Evolutionary conservation across 2,329 filamentous ascomycete genomes (phyloP).

Genomic region (Aspergillus amoenus): DNA sequence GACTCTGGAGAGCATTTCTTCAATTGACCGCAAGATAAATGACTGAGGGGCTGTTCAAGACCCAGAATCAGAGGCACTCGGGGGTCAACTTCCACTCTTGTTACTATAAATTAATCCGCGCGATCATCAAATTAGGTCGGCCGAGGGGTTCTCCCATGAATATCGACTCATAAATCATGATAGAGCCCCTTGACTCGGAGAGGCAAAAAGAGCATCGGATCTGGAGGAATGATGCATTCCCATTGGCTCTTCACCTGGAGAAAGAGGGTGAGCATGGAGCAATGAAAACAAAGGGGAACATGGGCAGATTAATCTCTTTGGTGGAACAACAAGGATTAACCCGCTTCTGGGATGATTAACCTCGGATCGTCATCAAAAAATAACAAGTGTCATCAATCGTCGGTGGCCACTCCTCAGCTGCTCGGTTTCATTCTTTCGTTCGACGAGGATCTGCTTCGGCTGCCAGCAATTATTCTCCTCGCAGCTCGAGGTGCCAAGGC

Average conservation of each 20-base stretch:
- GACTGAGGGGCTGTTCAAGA: not conserved
- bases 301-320: not conserved
- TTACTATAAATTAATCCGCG: not conserved
- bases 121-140: not conserved
- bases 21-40: not conserved
- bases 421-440: not conserved
- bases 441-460: not conserved
- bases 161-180: not conserved
- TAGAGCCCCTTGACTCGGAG: not conserved
- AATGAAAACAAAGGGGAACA: not conserved
- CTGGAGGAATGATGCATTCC: not conserved
- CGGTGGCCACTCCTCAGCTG: not conserved
- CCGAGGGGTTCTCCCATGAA: not conserved
- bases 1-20: not conserved
- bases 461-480: not conserved
- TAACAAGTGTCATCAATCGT: slow-evolving; percentile 2
- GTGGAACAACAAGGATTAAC: slow-evolving; percentile 7
- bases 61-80: not conserved
- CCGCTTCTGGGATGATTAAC: slow-evolving; percentile 3
- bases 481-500: not conserved
- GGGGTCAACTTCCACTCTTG: not conserved
- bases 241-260: not conserved
- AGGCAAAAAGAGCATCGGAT: not conserved
- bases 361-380: slow-evolving; percentile 1
- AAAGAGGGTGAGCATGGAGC: not conserved